phyloP scores from a whole-genome alignment of 352 stramenopile species.

The Phytophthora crassamura region DNA sequence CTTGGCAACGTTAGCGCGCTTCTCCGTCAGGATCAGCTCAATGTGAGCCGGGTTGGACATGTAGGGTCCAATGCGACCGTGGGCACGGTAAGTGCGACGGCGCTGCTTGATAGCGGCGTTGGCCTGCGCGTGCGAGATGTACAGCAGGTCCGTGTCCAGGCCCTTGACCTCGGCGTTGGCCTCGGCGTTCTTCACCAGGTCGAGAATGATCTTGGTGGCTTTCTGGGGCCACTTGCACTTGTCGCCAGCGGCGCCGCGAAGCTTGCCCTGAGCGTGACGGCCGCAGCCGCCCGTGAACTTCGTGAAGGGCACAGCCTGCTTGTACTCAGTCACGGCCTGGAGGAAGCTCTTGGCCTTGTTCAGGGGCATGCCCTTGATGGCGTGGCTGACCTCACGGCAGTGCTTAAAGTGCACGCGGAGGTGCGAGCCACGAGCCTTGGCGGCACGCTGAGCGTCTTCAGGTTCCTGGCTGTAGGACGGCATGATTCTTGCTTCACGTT shows the following conservation, averaged over 20 bases:
- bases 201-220: conserved; percentile 98
- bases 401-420: conserved; percentile 99
- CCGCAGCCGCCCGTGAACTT: conserved; percentile 99
- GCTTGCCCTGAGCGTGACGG: conserved; percentile 97
- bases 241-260: conserved; percentile 94
- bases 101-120: conserved; percentile 98
- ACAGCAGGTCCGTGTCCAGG: conserved; percentile 96
- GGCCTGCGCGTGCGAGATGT: conserved; percentile 97
- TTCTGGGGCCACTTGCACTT: conserved; percentile 99
- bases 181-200: conserved; percentile 98
- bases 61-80: conserved; percentile 98
- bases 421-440: conserved; percentile 97
- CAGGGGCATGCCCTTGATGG: conserved; percentile 98
- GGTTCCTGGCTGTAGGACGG: conserved; percentile 92
- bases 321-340: conserved; percentile 97
- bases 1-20: conserved; percentile 94
- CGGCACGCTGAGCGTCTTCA: conserved; percentile 87
- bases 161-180: conserved; percentile 99
- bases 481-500: conserved; percentile 84
- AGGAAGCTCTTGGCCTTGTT: conserved; percentile 96
- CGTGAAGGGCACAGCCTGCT: conserved; percentile 98
- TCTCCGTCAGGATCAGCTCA: conserved; percentile 99
- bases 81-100: conserved; percentile 98
- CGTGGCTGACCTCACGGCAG: conserved; percentile 97
- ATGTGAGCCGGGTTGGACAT: conserved; percentile 99